A percentile compares a stretch with the other conserved stretches of the same genome.
phyloP scores from a whole-genome alignment of 345 rosid genomes.

The Eutrema heterophyllum region DNA sequence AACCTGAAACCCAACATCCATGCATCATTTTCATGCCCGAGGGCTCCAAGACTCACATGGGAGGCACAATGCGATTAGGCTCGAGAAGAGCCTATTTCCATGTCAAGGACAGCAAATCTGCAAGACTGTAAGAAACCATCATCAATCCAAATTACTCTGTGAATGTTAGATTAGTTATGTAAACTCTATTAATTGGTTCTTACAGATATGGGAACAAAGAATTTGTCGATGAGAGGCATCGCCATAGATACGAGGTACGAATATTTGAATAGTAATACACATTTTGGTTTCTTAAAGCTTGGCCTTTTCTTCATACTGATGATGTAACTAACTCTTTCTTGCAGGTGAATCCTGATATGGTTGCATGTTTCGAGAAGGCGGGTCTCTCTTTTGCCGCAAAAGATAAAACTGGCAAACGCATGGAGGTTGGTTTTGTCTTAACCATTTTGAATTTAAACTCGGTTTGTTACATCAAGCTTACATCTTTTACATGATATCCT shows the following conservation, averaged over 20 bases:
- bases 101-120: slow-evolving; percentile 60
- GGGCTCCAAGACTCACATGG: slow-evolving; percentile 95
- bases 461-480: background rate
- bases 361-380: slow-evolving; percentile 53
- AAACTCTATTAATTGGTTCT: slow-evolving; percentile 36
- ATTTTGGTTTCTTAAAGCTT: slow-evolving; percentile 29
- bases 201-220: slow-evolving; percentile 65
- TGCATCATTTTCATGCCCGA: slow-evolving; percentile 95
- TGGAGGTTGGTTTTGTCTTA: slow-evolving; percentile 55
- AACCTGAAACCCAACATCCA: slow-evolving; percentile 59
- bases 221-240: slow-evolving; percentile 83
- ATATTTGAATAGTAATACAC: background rate
- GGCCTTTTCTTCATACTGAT: background rate
- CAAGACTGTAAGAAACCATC: slow-evolving; percentile 58
- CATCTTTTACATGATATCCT: background rate
- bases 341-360: slow-evolving; percentile 90
- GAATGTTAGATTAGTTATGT: background rate
- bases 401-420: slow-evolving; percentile 78
- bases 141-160: background rate
- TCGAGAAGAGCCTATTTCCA: slow-evolving; percentile 72
- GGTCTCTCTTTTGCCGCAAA: slow-evolving; percentile 87
- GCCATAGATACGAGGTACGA: slow-evolving; percentile 91
- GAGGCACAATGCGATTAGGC: slow-evolving; percentile 95
- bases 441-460: background rate
- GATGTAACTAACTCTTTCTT: slow-evolving; percentile 34